Evolutionary conservation across 1,284 basidiomycete genomes (phyloP).

Genomic region (Cutaneotrichosporon cutaneum): DNA sequence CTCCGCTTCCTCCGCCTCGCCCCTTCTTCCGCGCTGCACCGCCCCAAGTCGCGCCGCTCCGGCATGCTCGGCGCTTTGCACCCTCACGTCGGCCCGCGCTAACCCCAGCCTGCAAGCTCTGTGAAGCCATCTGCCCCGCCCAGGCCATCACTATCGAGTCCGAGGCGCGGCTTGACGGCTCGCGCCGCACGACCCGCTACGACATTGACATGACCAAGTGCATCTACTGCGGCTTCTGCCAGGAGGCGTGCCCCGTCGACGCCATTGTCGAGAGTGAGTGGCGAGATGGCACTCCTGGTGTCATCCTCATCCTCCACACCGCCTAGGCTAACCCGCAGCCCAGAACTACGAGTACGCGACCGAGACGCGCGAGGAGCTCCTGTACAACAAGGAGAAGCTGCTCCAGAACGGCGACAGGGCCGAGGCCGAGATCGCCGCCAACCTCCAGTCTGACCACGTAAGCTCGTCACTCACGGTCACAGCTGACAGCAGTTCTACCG

Average conservation of each 20-base stretch:
- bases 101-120: conserved; percentile 87
- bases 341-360: conserved; percentile 96
- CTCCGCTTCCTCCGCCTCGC: neutral
- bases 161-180: conserved; percentile 92
- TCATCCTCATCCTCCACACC: conserved; percentile 2
- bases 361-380: conserved; percentile 94
- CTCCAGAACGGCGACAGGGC: conserved; percentile 92
- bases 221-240: conserved; percentile 97
- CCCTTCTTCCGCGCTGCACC: neutral
- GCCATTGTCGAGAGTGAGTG: conserved; percentile 96
- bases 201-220: conserved; percentile 92
- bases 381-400: conserved; percentile 98
- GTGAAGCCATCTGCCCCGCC: conserved; percentile 98
- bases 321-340: conserved; percentile 58
- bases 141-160: conserved; percentile 99
- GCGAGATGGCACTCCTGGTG: neutral
- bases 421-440: conserved; percentile 95
- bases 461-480: neutral
- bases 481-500: conserved; percentile 9
- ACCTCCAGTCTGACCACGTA: conserved; percentile 66
- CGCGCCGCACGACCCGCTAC: conserved; percentile 95
- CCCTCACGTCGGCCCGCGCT: neutral
- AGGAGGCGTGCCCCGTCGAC: conserved; percentile 99
- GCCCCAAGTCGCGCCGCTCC: too few relatives aligned
- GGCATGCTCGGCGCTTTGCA: neutral